A percentile compares a stretch with the other conserved stretches of the same genome.
Conservation (phyloP, 2,329 filamentous ascomycete genomes). For the Penicillium sumatraense region DNA sequence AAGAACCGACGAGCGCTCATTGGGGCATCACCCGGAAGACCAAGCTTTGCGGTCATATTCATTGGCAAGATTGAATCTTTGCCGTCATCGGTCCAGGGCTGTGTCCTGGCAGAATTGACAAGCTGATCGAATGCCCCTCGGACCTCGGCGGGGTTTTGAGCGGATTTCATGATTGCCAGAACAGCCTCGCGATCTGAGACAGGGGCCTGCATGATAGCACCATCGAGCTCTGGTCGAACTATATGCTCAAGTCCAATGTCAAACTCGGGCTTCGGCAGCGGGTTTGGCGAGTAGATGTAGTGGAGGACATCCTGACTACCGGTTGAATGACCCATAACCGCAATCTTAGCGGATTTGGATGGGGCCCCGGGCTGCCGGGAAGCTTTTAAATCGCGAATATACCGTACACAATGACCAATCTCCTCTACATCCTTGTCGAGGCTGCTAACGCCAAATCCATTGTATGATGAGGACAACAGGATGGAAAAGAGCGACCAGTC, state of each 20-base stretch:
- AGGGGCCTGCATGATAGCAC: constrained; percentile 78
- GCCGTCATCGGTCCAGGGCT: constrained; percentile 29
- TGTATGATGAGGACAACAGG: constrained; percentile 57
- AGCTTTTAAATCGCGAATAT: constrained; percentile 49
- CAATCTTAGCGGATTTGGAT: constrained; percentile 54
- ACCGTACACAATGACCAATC: constrained; percentile 56
- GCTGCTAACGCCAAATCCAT: constrained; percentile 59
- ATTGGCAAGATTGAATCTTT: constrained; percentile 39
- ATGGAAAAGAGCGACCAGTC: constrained; percentile 59
- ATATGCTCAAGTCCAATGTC: constrained; percentile 34
- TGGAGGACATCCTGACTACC: constrained; percentile 72
- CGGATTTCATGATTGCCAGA: constrained; percentile 37
- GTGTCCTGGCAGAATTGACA: constrained; percentile 36
- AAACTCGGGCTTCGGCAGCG: constrained; percentile 32
- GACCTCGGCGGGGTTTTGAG: constrained; percentile 20
- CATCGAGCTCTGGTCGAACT: constrained; percentile 64
- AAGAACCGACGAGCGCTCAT: constrained; percentile 64
- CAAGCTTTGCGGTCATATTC: constrained; percentile 37
- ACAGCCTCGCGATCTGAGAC: constrained; percentile 75
- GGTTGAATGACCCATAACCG: constrained; percentile 71
- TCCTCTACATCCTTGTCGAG: constrained; percentile 61
- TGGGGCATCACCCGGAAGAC: constrained; percentile 43
- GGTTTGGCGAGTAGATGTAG: constrained; percentile 58
- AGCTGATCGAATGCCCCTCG: constrained; percentile 38
- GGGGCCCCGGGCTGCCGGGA: constrained; percentile 12